Percentiles rank a stretch among this genome's conserved stretches.
phyloP scores from a whole-genome alignment of 2,329 filamentous ascomycete genomes.

The Nigrospora sphaerica region DNA sequence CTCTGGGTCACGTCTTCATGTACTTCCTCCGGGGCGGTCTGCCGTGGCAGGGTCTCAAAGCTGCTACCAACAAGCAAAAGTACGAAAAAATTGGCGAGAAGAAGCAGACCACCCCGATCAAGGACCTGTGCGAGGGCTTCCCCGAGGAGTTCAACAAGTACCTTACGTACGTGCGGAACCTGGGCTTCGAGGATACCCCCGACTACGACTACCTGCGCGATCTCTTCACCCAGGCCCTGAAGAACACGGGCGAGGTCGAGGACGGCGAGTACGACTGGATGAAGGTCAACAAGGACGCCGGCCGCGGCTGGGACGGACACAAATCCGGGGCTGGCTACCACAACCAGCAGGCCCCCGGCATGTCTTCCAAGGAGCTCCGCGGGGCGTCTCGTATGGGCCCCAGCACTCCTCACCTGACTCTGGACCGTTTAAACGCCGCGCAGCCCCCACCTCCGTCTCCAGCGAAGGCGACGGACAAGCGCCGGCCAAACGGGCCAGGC shows the following conservation, averaged over 20 bases:
- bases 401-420: slow-evolving; percentile 63
- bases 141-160: slow-evolving; percentile 98
- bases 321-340: slow-evolving; percentile 58
- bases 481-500: slow-evolving; percentile 72
- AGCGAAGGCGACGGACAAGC: slow-evolving; percentile 74
- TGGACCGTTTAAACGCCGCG: slow-evolving; percentile 88
- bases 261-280: slow-evolving; percentile 99
- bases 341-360: slow-evolving; percentile 71
- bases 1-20: slow-evolving; percentile 69
- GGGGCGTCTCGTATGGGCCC: slow-evolving; percentile 61
- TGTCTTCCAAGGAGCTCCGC: slow-evolving; percentile 79
- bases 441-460: slow-evolving; percentile 83
- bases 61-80: slow-evolving; percentile 84
- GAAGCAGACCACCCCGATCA: slow-evolving; percentile 96
- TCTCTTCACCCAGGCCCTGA: slow-evolving; percentile 90
- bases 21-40: slow-evolving; percentile 67
- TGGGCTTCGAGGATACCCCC: slow-evolving; percentile 96
- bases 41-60: slow-evolving; percentile 68
- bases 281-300: slow-evolving; percentile 78
- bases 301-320: slow-evolving; percentile 85
- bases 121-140: slow-evolving; percentile 93
- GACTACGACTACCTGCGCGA: slow-evolving; percentile 98
- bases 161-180: slow-evolving; percentile 91
- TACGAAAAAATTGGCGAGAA: slow-evolving; percentile 99
- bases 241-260: slow-evolving; percentile 89